These are phyloP conservation scores for Boletus tylopilopsis DNA, from an alignment of 768 basidiomycete genomes.

Conservation along the genomic window DNA sequence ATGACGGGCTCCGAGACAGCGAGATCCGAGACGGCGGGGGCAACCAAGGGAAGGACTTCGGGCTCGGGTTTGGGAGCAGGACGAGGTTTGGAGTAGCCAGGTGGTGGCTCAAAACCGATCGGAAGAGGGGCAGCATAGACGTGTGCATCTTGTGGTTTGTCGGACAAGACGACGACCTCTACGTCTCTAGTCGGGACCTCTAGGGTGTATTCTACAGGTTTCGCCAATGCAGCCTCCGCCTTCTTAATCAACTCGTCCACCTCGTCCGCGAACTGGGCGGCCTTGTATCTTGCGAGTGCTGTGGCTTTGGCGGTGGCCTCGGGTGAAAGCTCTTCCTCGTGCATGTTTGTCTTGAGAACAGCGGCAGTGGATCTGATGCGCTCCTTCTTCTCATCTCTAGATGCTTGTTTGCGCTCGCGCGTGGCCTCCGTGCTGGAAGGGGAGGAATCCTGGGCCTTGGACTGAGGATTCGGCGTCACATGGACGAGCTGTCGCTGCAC, in stretches of 20 bases:
- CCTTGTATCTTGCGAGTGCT: slow-evolving; percentile 42
- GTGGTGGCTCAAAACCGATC: slow-evolving; percentile 92
- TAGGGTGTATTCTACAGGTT: slow-evolving; percentile 30
- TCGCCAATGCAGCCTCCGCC: slow-evolving; percentile 69
- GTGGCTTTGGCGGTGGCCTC: slow-evolving; percentile 34
- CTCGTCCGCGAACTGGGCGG: slow-evolving; percentile 55
- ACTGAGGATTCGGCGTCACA: slow-evolving; percentile 32
- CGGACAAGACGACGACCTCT: slow-evolving; percentile 25
- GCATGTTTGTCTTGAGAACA: slow-evolving; percentile 47
- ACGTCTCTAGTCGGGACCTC: slow-evolving; percentile 24
- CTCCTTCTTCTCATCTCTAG: slow-evolving; percentile 41
- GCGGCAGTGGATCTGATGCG: slow-evolving; percentile 40
- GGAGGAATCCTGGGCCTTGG: slow-evolving; percentile 25
- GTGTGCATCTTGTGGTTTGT: slow-evolving; percentile 27
- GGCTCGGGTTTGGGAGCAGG: slow-evolving; percentile 41
- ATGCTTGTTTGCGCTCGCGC: slow-evolving; percentile 35
- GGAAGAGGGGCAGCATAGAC: slow-evolving; percentile 71
- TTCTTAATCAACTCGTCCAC: slow-evolving; percentile 63
- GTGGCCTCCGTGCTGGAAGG: slow-evolving; percentile 29
- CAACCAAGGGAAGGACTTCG: slow-evolving; percentile 67
- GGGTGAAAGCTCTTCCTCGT: slow-evolving; percentile 31
- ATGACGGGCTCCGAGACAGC: slow-evolving; percentile 86
- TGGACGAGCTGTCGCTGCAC: slow-evolving; percentile 42
- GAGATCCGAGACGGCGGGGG: slow-evolving; percentile 73
- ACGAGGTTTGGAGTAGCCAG: slow-evolving; percentile 70